Percentiles rank a stretch among this genome's conserved stretches.
phyloP scores from a whole-genome alignment of 371 early-diverging fungal genomes.

The Lichtheimia ornata region DNA sequence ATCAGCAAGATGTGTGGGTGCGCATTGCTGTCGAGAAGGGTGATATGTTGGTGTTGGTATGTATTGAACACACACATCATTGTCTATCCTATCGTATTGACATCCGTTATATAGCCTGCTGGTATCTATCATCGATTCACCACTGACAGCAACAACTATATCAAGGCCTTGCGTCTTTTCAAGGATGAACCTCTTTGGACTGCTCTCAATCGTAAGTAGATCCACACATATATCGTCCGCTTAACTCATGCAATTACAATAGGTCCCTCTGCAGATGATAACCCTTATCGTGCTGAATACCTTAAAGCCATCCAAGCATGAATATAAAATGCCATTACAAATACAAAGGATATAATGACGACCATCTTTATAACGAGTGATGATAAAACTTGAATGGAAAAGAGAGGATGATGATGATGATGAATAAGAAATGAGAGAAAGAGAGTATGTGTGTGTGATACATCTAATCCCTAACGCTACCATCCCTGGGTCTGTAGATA shows the following conservation, averaged over 20 bases:
- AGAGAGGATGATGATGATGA: not conserved
- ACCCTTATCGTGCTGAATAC: slow-evolving; percentile 37
- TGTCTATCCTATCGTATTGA: not conserved
- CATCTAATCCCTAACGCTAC: slow-evolving; percentile 44
- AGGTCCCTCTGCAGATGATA: slow-evolving; percentile 48
- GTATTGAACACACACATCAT: slow-evolving; percentile 4
- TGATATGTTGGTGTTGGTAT: slow-evolving; percentile 88
- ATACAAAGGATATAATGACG: too few relatives aligned
- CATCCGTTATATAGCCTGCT: slow-evolving; percentile 63
- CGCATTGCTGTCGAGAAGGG: slow-evolving; percentile 76
- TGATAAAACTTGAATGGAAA: too few relatives aligned
- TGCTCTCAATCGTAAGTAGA: slow-evolving; percentile 81
- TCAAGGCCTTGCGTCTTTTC: slow-evolving; percentile 91
- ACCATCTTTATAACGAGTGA: too few relatives aligned
- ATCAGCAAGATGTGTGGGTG: slow-evolving; percentile 84
- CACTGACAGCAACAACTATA: slow-evolving; percentile 81
- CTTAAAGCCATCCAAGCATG: slow-evolving; percentile 30
- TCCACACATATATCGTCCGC: not conserved
- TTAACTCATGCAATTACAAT: slow-evolving; percentile 2
- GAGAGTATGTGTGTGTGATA: not conserved
- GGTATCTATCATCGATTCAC: slow-evolving; percentile 97
- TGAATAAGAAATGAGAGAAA: slow-evolving; percentile 1
- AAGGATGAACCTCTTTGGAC: slow-evolving; percentile 95
- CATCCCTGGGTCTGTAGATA: slow-evolving; percentile 85
- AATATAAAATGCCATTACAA: not conserved